Percentiles rank a stretch among this genome's conserved stretches.
Evolutionary conservation across 371 early-diverging fungal species (phyloP).

Genomic region (Mucor irregularis): DNA sequence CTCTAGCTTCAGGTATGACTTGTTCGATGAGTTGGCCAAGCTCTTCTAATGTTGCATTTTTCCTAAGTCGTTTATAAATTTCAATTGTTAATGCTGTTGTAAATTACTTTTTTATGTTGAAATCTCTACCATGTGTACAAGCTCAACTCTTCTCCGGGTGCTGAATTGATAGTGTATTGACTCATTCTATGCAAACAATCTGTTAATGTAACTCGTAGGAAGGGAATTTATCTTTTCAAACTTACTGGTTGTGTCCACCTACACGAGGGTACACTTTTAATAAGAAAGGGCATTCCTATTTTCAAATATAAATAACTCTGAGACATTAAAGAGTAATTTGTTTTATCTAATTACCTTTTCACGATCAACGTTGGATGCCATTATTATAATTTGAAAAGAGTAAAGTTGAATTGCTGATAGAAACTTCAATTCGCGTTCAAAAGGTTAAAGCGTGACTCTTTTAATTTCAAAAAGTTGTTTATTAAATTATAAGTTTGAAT

Average conservation of each 20-base stretch:
- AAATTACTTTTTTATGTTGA: not conserved
- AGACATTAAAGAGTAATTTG: not conserved
- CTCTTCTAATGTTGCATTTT: conserved; percentile 68
- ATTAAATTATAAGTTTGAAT: no score
- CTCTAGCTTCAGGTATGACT: conserved; percentile 51
- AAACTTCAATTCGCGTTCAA: no score
- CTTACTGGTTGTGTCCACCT: conserved; percentile 52
- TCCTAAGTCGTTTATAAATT: conserved; percentile 40
- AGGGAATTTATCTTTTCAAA: no score
- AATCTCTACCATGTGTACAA: conserved; percentile 69
- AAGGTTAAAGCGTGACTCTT: not conserved
- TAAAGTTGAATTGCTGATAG: no score
- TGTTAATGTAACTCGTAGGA: no score
- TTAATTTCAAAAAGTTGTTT: not conserved
- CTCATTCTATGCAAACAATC: conserved; percentile 18
- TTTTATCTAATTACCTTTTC: conserved; percentile 38
- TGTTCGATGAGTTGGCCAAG: conserved; percentile 59
- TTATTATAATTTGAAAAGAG: conserved; percentile 1
- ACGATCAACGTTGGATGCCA: conserved; percentile 44
- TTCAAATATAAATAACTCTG: no score
- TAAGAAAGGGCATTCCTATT: conserved; percentile 66
- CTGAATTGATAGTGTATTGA: conserved; percentile 38
- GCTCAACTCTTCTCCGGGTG: conserved; percentile 56
- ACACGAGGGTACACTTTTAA: conserved; percentile 51
- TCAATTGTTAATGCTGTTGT: not conserved